Conservation (phyloP, 108 stramenopile genomes). For the Pseudonitzschia delicatissima region DNA sequence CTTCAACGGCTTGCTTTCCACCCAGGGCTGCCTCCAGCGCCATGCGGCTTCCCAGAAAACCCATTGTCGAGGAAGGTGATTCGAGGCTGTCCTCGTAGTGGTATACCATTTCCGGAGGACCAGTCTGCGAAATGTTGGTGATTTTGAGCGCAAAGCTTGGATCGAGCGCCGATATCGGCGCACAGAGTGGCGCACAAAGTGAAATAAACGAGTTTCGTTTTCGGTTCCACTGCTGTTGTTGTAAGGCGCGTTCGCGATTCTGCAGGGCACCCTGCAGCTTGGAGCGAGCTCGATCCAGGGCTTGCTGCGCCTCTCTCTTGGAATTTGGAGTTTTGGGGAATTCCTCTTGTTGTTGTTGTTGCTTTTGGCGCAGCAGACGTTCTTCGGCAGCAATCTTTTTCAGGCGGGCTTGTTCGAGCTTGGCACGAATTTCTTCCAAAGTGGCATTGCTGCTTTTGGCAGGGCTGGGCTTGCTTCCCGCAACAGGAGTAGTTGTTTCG, state of each 20-base stretch:
- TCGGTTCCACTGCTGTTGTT: conserved; percentile 4
- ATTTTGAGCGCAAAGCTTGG: conserved; percentile 6
- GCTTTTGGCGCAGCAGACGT: not conserved
- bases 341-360: not conserved
- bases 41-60: not conserved
- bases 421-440: conserved; percentile 1
- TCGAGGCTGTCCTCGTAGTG: not conserved
- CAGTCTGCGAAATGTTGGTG: conserved; percentile 11
- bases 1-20: not conserved
- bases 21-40: not conserved
- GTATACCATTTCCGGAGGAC: conserved; percentile 9
- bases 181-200: not conserved
- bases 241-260: conserved; percentile 12
- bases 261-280: conserved; percentile 15
- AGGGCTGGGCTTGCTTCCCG: no score
- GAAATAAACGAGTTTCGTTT: no score
- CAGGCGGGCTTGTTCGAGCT: not conserved
- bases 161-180: conserved; percentile 21
- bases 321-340: not conserved
- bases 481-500: no score
- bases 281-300: conserved; percentile 10
- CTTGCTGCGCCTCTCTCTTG: conserved; percentile 2
- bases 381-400: conserved; percentile 1
- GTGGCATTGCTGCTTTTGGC: no score
- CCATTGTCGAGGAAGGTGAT: not conserved